phyloP scores from a whole-genome alignment of 345 rosid species.

The Brassica carinata region DNA sequence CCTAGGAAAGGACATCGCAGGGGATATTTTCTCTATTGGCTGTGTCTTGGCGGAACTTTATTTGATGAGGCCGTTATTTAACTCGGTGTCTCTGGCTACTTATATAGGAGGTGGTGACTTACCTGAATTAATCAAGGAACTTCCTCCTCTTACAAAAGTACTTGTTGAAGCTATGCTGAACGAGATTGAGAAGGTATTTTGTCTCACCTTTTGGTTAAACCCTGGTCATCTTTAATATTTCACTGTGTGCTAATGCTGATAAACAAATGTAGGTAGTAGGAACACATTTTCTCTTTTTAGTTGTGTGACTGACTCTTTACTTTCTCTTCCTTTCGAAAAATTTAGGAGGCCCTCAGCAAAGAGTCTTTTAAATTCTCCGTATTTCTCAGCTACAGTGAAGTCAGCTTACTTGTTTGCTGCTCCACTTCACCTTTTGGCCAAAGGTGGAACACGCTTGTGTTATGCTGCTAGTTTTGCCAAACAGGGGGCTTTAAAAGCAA shows the following conservation, averaged over 20 bases:
- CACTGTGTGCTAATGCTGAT: conserved; percentile 25
- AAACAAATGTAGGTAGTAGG: conserved; percentile 5
- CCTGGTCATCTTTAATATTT: conserved; percentile 4
- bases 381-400: conserved; percentile 76
- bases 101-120: conserved; percentile 54
- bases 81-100: conserved; percentile 59
- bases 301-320: conserved; percentile 20
- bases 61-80: conserved; percentile 74
- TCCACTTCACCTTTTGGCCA: conserved; percentile 78
- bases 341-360: conserved; percentile 87
- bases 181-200: conserved; percentile 67
- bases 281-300: neutral
- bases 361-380: conserved; percentile 80
- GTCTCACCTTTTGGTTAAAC: conserved; percentile 1
- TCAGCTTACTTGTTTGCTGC: conserved; percentile 82
- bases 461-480: conserved; percentile 86
- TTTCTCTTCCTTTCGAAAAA: conserved; percentile 35
- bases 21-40: conserved; percentile 82
- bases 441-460: conserved; percentile 63
- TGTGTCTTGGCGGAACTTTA: conserved; percentile 84
- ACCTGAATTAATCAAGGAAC: conserved; percentile 65
- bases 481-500: conserved; percentile 78
- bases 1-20: conserved; percentile 48
- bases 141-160: conserved; percentile 69
- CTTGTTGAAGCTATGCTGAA: conserved; percentile 77